Conservation (phyloP, 2,329 filamentous ascomycete species). For the Fulvia fulva region DNA sequence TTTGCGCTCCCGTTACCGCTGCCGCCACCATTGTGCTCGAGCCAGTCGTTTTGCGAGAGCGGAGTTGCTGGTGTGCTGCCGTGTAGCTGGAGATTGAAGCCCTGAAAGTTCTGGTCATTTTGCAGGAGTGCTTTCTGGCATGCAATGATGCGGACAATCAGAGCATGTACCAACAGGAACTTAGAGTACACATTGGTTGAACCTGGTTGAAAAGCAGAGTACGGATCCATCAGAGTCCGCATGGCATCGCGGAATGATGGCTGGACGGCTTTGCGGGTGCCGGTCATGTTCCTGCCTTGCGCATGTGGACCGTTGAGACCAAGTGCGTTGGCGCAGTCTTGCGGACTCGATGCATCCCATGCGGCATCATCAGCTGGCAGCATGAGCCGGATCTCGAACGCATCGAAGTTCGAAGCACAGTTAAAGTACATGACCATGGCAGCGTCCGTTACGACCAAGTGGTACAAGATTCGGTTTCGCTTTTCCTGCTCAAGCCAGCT, state of each 20-base stretch:
- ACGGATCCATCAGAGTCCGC: slow-evolving; percentile 56
- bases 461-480: slow-evolving; percentile 61
- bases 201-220: slow-evolving; percentile 58
- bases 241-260: slow-evolving; percentile 61
- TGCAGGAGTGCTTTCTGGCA: slow-evolving; percentile 41
- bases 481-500: slow-evolving; percentile 69
- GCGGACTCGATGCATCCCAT: slow-evolving; percentile 61
- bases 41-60: slow-evolving; percentile 57
- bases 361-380: slow-evolving; percentile 68
- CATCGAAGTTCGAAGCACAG: slow-evolving; percentile 58
- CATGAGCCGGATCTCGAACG: slow-evolving; percentile 62
- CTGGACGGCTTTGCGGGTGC: slow-evolving; percentile 61
- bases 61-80: slow-evolving; percentile 54
- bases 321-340: slow-evolving; percentile 62
- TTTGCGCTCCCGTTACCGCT: slow-evolving; percentile 24
- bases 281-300: slow-evolving; percentile 58
- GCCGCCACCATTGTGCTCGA: slow-evolving; percentile 40
- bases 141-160: slow-evolving; percentile 60
- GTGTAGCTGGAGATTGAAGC: slow-evolving; percentile 27
- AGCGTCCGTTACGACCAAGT: slow-evolving; percentile 61
- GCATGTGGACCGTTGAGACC: slow-evolving; percentile 58
- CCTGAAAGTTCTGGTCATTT: slow-evolving; percentile 24
- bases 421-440: slow-evolving; percentile 71
- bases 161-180: slow-evolving; percentile 67
- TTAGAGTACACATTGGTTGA: slow-evolving; percentile 70